Base-by-base conservation (phyloP, 106 monocot species). In the Allium fistulosum region DNA sequence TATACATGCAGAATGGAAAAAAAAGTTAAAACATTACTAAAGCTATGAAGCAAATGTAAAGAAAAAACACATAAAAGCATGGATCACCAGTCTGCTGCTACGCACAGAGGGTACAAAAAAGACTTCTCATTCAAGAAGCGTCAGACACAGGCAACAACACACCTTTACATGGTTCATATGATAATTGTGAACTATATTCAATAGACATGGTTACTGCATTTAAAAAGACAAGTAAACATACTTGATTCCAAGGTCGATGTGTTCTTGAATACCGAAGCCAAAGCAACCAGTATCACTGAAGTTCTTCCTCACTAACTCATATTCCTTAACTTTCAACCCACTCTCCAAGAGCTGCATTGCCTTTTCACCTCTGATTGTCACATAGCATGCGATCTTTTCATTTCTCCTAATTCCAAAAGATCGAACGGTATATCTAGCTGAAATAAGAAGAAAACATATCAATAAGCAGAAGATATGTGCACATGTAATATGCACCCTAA, bases 211-310 rank as follows among this genome's bases (percentile, higher is more conserved):
- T 37, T 37, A 37, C 5, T 5, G 2, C 10, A 11, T 67, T 26
- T 2, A 64, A 14, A 50, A 37, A 37, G 37, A 2, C 1, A 37
- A 5, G 37, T 37, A 4, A 26, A 17, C 82, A 63, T 83, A 90
- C 90, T 90, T 90, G 80, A 90, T 85, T 26, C 90, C 90, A 10
- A 90, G 78, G 76, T 90, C 90, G 68, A 90, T 90, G 52, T 85
- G 90, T 73, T 90, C 85, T 70, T 90, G 85, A 55, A 90, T 90
- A 11, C 90, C 90, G 80, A 90, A 90, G 11, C 90, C 90, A 78
- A 90, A 90, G 46, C 90, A 90, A 17, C 85, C 90, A 48, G 80
- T 85, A 48, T 90, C 90, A 72, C 85, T 90, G 62, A 90, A 90
- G 53, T 90, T 90, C 75, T 80, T 82, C 51, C 85, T 80, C 17